Evolutionary conservation across 495 filamentous ascomycete genomes (phyloP).

Genomic region (Hyaloscypha hepaticicola): DNA sequence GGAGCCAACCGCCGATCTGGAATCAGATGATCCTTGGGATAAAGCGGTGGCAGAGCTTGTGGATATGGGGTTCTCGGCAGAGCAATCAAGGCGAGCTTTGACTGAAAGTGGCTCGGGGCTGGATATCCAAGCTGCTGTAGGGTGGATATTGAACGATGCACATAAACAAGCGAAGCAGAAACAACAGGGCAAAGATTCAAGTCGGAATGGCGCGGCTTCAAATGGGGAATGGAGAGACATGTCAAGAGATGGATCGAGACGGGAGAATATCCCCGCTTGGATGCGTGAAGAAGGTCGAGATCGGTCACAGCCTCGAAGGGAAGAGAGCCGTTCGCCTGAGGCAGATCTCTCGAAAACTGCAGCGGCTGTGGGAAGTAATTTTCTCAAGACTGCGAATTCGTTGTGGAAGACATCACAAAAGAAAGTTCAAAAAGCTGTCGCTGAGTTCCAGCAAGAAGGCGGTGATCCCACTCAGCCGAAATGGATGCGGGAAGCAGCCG

Average conservation of each 20-base stretch:
- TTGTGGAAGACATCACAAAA: conserved; percentile 94
- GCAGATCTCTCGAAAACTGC: conserved; percentile 79
- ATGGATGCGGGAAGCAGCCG: conserved; percentile 70
- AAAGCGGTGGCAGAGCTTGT: conserved; percentile 84
- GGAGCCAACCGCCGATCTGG: conserved; percentile 43
- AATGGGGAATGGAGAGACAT: conserved; percentile 26
- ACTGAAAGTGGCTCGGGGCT: conserved; percentile 73
- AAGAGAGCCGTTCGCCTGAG: conserved; percentile 62
- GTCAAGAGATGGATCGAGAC: conserved; percentile 34
- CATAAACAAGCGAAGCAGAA: conserved; percentile 68
- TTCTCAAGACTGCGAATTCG: conserved; percentile 91
- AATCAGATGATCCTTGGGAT: conserved; percentile 66
- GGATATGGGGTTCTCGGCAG: conserved; percentile 89
- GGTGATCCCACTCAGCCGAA: conserved; percentile 79
- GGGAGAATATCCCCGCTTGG: conserved; percentile 40
- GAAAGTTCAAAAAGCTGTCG: conserved; percentile 90
- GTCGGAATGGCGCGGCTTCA: conserved; percentile 36
- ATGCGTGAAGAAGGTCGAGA: conserved; percentile 36
- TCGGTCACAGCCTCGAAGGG: conserved; percentile 44
- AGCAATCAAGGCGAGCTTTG: conserved; percentile 76
- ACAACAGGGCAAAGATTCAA: conserved; percentile 32
- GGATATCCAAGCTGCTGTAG: conserved; percentile 84
- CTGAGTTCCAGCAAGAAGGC: conserved; percentile 75
- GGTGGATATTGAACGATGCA: conserved; percentile 87
- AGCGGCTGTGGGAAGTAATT: conserved; percentile 73